Evolutionary conservation across 192 early-diverging fungal species (phyloP).

Genomic region (Piromyces finnis): DNA sequence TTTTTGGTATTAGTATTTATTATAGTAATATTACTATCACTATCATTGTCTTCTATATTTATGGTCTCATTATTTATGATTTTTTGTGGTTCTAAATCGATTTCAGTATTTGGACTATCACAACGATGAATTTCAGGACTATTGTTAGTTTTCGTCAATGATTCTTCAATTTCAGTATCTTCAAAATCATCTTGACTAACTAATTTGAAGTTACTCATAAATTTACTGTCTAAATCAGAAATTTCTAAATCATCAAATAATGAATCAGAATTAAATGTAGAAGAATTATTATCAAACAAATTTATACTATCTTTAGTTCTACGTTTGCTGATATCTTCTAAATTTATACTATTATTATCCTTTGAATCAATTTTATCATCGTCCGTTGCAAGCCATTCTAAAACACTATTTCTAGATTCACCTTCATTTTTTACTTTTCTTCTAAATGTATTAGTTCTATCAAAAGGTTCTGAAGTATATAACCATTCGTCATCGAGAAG

Average conservation of each 20-base stretch:
- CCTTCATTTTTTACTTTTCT: background rate
- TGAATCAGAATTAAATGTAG: background rate
- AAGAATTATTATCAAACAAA: background rate
- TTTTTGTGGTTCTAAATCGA: background rate
- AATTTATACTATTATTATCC: background rate
- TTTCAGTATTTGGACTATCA: background rate
- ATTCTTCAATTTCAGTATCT: background rate
- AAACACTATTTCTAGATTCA: background rate
- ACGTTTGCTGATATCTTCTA: background rate
- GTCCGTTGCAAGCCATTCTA: background rate
- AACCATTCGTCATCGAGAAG: background rate
- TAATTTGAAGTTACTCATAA: background rate
- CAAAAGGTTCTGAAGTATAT: background rate
- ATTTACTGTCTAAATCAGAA: background rate
- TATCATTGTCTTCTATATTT: background rate
- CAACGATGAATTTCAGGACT: background rate
- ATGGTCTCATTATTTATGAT: background rate
- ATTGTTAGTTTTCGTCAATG: background rate
- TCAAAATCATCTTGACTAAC: background rate
- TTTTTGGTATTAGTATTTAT: background rate
- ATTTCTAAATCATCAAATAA: background rate
- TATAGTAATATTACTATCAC: background rate
- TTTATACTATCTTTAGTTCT: background rate
- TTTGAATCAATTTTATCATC: background rate
- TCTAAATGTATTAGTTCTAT: background rate